Base-by-base conservation (phyloP, 2,329 filamentous ascomycete genomes). In the Talaromyces sp. region DNA sequence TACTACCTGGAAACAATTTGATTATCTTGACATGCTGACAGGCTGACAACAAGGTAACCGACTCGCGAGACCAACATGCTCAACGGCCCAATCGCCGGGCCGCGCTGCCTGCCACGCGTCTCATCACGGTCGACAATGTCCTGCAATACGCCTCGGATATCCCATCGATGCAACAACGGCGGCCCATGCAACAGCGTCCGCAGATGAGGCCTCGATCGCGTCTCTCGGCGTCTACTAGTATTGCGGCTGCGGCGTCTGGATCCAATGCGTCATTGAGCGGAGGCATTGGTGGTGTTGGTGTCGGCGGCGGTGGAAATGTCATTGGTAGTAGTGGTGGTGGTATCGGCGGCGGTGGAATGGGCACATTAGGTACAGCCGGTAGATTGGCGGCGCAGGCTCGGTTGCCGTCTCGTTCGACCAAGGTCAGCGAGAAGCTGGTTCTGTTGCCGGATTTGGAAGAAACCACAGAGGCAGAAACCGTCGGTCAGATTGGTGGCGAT, bases 351-450 rank as follows among this genome's bases (percentile, higher is more conserved):
- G 65, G 68, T 19, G 71, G 73, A 10, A 74, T 72, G 3, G 70
- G 69, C 19, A 81, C 86, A 52, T 82, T 84, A 10, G 84, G 83
- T 67, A 80, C 87, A 49, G 82, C 84, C 50, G 84, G 86, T 11
- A 82, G 85, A 80, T 76, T 86, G 56, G 80, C 84, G 0, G 83
- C 84, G 7, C 73, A 78, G 61, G 81, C 85, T 63, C 84, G 87
- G 69, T 83, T 97, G 69, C 95, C 94, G 0, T 90, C 92, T 6
- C 87, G 95, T 62, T 96, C 93, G 43, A 96, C 92, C 33, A 97
- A 98, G 78, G 90, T 96, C 69, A 97, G 92, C 77, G 92, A 98
- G 81, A 98, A 98, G 79, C 84, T 99, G n/a, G 95, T 99, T 0
- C 83, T 98, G 41, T 84, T 99, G 15, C 95, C 95, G 0, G 94